These are phyloP conservation scores for Myxozyma vanderwaltii DNA, from an alignment of 805 yeast species.

Conservation along the genomic window DNA sequence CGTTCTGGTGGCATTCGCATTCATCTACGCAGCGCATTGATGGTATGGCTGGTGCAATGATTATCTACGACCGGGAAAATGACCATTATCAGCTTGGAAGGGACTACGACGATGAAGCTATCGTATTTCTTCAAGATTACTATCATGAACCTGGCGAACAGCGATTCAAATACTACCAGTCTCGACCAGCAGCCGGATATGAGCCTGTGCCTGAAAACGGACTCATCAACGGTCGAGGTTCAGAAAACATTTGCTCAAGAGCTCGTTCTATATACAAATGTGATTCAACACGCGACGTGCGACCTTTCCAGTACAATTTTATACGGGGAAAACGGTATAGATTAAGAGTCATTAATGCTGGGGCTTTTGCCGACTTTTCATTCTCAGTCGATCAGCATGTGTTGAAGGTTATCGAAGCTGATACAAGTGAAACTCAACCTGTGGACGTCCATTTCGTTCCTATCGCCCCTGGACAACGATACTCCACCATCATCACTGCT, in stretches of 20 bases:
- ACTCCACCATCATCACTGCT: constrained; percentile 19
- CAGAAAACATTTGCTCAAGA: constrained; percentile 8
- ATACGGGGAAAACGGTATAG: constrained; percentile 17
- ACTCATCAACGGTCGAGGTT: constrained; percentile 19
- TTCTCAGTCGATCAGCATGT: constrained; percentile 18
- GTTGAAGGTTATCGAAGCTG: constrained; percentile 21
- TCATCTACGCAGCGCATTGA: constrained; percentile 62
- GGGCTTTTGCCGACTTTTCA: constrained; percentile 10
- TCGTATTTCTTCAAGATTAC: constrained; percentile 22
- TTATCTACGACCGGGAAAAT: constrained; percentile 69
- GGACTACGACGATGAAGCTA: constrained; percentile 21
- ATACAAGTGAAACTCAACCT: constrained; percentile 17
- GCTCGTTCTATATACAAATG: constrained; percentile 31
- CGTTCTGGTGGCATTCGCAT: constrained; percentile 62
- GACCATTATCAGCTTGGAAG: constrained; percentile 14
- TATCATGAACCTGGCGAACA: constrained; percentile 21
- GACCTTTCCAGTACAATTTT: constrained; percentile 10
- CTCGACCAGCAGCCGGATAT: constrained; percentile 17
- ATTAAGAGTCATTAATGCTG: constrained; percentile 20
- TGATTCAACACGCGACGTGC: constrained; percentile 29
- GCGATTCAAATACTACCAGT: constrained; percentile 10
- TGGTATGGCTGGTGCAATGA: constrained; percentile 71
- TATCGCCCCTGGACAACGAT: constrained; percentile 25
- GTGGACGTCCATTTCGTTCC: constrained; percentile 17
- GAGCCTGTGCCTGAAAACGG: constrained; percentile 28